Evolutionary conservation across 2,329 filamentous ascomycete species (phyloP), one percentile per base, ranked within the genome.

Genomic region (Neofusicoccum kwambonambiense): DNA sequence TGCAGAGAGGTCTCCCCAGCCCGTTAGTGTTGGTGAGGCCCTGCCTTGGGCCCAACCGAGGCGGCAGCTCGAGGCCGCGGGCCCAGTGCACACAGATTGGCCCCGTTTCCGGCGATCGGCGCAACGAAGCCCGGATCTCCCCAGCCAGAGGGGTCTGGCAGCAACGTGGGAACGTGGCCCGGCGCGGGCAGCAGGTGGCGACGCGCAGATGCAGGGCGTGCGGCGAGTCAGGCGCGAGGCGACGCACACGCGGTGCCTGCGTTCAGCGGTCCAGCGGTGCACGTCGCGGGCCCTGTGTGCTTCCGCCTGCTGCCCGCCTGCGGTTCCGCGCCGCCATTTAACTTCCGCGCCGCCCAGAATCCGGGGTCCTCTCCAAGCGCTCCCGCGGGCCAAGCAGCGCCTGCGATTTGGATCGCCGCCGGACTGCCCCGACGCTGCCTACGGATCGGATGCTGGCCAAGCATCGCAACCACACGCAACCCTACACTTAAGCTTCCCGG

Each of bases 111-210:
- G 54, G 41, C 56, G 56, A 60, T 47, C 56, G 56, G 56, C 56
- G 56, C 56, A 60, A 45, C 41, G 42, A 60, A 47, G 42, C 56
- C 56, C 56, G 56, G 56, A 60, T 45, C 56, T 60, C 56, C 39
- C 37, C 54, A 19, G 8, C n/a, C 17, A 47, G 7, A 47, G 44
- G 44, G n/a, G 52, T 42, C 52, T 41, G 35, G 22, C 22, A 22
- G 19, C 51, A 56, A 56, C 35, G 51, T 57, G 54, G 54, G 54
- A 57, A 22, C 54, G 54, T 58, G 22, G 54, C 7, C 54, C 13
- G 22, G 12, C 12, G 54, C 19, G 42, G 4, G 15, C 42, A 7
- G n/a, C 17, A 15, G 52, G 52, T 57, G 52, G 52, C 52, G 52
- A 57, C 15, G 19, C 19, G 37, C 51, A 56, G 51, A 17, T 9